phyloP scores from a whole-genome alignment of 2,329 filamentous ascomycete genomes.

The Basipetospora sp. region DNA sequence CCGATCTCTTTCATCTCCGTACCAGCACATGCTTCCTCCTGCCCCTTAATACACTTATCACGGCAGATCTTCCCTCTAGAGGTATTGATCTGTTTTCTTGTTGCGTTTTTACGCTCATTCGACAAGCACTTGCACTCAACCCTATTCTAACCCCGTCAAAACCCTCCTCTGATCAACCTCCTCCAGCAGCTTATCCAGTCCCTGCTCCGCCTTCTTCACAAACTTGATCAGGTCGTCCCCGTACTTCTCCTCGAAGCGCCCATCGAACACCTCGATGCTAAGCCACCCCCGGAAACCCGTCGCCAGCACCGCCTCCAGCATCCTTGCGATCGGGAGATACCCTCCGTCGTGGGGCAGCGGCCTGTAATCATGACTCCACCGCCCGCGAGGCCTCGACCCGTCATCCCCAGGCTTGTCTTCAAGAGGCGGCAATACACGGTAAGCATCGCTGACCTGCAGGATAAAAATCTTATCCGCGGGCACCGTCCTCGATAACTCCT shows the following conservation, averaged over 20 bases:
- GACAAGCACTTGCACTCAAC: too few relatives aligned
- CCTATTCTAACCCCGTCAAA: constrained; percentile 1
- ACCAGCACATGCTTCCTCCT: too few relatives aligned
- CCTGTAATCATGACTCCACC: constrained; percentile 59
- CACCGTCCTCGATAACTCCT: constrained; percentile 39
- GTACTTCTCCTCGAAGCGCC: constrained; percentile 17
- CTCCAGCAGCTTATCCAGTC: constrained; percentile 1
- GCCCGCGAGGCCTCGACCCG: constrained; percentile 43
- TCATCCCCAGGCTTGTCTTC: constrained; percentile 27
- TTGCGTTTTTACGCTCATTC: too few relatives aligned
- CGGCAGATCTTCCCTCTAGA: too few relatives aligned
- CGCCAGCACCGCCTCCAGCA: constrained; percentile 42
- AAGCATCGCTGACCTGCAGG: constrained; percentile 62
- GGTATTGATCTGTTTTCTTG: too few relatives aligned
- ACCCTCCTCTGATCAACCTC: neutral
- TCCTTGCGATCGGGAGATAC: constrained; percentile 52
- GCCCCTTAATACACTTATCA: too few relatives aligned
- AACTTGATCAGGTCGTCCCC: constrained; percentile 15
- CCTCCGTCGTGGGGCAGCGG: constrained; percentile 57
- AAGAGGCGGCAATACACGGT: constrained; percentile 44
- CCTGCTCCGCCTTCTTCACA: constrained; percentile 13
- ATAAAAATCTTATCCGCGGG: constrained; percentile 59
- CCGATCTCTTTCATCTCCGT: too few relatives aligned
- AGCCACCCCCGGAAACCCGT: constrained; percentile 15
- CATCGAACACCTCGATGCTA: constrained; percentile 40